Percentiles rank a stretch among this genome's conserved stretches.
These are phyloP conservation scores for Thielaviopsis euricoi DNA, from an alignment of 2,329 filamentous ascomycete genomes.

Conservation along the genomic window DNA sequence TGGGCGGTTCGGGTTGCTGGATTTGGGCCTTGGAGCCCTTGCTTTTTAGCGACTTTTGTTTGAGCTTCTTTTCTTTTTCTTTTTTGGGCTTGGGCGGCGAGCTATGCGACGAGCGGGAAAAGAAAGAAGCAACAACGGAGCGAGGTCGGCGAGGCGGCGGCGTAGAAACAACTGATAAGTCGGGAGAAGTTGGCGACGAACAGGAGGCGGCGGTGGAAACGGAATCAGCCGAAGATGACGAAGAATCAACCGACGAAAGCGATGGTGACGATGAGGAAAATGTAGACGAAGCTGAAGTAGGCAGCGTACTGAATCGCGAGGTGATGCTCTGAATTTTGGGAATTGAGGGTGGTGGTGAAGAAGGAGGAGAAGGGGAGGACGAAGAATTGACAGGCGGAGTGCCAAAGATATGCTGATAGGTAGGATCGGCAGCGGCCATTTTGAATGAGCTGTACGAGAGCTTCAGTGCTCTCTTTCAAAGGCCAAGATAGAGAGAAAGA, in stretches of 20 bases:
- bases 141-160: not conserved
- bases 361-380: not conserved
- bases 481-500: not conserved
- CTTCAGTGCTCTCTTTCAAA: not conserved
- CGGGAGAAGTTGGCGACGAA: not conserved
- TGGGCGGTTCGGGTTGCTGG: not conserved
- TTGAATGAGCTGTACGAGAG: not conserved
- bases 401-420: conserved; percentile 10
- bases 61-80: conserved; percentile 1
- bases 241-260: not conserved
- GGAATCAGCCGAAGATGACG: not conserved
- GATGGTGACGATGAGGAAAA: not conserved
- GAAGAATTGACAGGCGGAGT: not conserved
- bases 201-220: conserved; percentile 2
- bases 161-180: not conserved
- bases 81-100: conserved; percentile 3
- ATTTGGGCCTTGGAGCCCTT: not conserved
- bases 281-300: not conserved
- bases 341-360: not conserved
- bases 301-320: not conserved
- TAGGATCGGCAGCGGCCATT: conserved; percentile 9
- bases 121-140: conserved; percentile 8
- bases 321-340: not conserved
- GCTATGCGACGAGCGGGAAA: conserved; percentile 3
- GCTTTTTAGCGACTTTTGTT: not conserved